Conservation (phyloP, 129 eudicot species). For the Chrysanthemum lavandulifolium region DNA sequence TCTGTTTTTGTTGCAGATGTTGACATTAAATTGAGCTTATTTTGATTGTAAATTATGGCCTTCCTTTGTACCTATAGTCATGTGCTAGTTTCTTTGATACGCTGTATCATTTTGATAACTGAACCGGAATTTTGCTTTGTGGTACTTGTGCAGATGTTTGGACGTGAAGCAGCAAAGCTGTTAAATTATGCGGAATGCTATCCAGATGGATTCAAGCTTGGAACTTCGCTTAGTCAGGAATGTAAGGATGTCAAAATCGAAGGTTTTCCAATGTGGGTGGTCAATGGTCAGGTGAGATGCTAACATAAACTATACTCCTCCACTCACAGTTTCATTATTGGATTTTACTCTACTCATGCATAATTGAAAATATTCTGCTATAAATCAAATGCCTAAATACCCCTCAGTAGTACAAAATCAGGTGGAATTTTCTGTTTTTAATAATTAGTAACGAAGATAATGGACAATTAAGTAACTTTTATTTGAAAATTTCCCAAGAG, state of each 20-base stretch:
- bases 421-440: background rate
- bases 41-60: background rate
- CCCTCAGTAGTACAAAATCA: background rate
- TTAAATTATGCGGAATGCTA: conserved; percentile 90
- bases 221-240: conserved; percentile 53
- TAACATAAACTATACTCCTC: background rate
- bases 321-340: background rate
- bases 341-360: conserved; percentile 1
- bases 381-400: background rate
- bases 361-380: background rate
- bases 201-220: conserved; percentile 73
- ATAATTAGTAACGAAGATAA: too few species aligned
- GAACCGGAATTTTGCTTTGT: conserved; percentile 1
- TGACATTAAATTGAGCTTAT: conserved; percentile 7
- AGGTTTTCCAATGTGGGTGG: conserved; percentile 96
- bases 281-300: conserved; percentile 69
- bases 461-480: too few species aligned
- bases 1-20: background rate
- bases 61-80: background rate
- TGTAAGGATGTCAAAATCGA: conserved; percentile 59
- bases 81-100: conserved; percentile 8
- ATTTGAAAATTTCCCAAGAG: background rate
- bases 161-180: conserved; percentile 80
- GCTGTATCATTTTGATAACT: background rate
- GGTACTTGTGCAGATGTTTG: conserved; percentile 64